A percentile compares a stretch with the other conserved stretches of the same genome.
Conservation (phyloP, 345 rosid genomes). For the Noccaea bulbosa region DNA sequence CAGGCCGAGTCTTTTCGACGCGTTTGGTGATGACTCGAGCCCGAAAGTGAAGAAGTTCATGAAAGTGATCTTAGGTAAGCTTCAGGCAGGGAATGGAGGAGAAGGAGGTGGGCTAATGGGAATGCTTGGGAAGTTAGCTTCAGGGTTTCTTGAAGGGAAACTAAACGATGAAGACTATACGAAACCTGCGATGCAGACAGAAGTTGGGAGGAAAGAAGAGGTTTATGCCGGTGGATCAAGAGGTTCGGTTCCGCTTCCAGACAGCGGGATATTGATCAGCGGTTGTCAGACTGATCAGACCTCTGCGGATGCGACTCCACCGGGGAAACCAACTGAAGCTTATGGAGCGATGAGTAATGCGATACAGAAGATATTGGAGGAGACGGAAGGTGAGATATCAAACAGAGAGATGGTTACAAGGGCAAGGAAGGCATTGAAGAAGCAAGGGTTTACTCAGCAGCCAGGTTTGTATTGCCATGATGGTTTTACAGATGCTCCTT, state of each 20-base stretch:
- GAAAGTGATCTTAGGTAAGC: conserved; percentile 74
- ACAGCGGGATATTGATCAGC: conserved; percentile 79
- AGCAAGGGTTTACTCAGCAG: conserved; percentile 85
- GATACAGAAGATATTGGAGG: conserved; percentile 72
- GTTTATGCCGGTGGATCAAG: conserved; percentile 76
- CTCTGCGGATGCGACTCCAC: conserved; percentile 94
- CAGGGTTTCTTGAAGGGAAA: conserved; percentile 81
- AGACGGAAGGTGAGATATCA: conserved; percentile 60
- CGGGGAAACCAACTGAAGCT: conserved; percentile 63
- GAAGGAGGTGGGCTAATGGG: conserved; percentile 76
- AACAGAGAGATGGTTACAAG: conserved; percentile 64
- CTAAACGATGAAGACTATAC: conserved; percentile 72
- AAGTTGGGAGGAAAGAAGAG: conserved; percentile 72
- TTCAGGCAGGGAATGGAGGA: conserved; percentile 52
- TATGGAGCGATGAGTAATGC: conserved; percentile 98
- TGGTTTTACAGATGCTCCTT: conserved; percentile 59
- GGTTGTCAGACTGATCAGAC: conserved; percentile 95
- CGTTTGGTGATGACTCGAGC: conserved; percentile 90
- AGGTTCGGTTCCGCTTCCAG: conserved; percentile 62
- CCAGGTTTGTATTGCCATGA: conserved; percentile 96
- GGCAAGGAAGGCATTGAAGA: conserved; percentile 68
- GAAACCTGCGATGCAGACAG: conserved; percentile 71
- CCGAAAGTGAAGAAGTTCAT: conserved; percentile 99
- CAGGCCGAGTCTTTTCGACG: conserved; percentile 85
- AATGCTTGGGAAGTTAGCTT: conserved; percentile 83